Evolutionary conservation across 2,329 filamentous ascomycete species (phyloP).

Genomic region (Fusarium musae): DNA sequence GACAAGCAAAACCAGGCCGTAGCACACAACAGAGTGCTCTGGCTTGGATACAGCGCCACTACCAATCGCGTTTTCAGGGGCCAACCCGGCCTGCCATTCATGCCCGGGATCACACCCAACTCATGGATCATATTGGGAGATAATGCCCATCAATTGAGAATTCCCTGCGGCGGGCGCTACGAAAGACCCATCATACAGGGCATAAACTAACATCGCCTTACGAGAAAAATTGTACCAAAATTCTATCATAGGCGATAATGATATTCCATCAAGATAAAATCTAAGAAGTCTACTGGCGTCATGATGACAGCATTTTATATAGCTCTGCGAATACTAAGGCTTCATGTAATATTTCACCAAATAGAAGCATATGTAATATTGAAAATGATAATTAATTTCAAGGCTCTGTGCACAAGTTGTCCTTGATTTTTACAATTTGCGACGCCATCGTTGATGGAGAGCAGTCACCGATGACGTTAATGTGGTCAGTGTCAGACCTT

Average conservation of each 20-base stretch:
- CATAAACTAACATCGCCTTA: constrained; percentile 13
- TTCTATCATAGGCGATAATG: constrained; percentile 13
- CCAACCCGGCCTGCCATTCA: neutral
- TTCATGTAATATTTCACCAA: neutral
- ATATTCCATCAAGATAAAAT: constrained; percentile 1
- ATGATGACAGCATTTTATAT: constrained; percentile 12
- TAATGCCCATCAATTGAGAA: constrained; percentile 7
- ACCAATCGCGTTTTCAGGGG: constrained; percentile 6
- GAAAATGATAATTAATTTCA: constrained; percentile 3
- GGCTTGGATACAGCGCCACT: neutral
- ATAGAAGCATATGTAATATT: constrained; percentile 12
- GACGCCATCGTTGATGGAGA: constrained; percentile 31
- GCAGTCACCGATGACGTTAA: constrained; percentile 34
- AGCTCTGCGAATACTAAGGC: neutral
- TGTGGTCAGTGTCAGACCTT: constrained; percentile 20
- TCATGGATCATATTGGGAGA: neutral
- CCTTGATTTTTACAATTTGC: constrained; percentile 37
- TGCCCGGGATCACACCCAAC: neutral
- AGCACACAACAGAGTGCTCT: constrained; percentile 11
- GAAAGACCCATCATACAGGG: constrained; percentile 1
- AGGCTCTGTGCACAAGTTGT: constrained; percentile 17
- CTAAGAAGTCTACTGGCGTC: neutral
- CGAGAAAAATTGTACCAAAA: neutral
- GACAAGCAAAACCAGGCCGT: constrained; percentile 18
- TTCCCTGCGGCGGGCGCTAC: constrained; percentile 18